Evolutionary conservation across 202 grass and related monocot species (phyloP).

Genomic region (Carex sylvatica): DNA sequence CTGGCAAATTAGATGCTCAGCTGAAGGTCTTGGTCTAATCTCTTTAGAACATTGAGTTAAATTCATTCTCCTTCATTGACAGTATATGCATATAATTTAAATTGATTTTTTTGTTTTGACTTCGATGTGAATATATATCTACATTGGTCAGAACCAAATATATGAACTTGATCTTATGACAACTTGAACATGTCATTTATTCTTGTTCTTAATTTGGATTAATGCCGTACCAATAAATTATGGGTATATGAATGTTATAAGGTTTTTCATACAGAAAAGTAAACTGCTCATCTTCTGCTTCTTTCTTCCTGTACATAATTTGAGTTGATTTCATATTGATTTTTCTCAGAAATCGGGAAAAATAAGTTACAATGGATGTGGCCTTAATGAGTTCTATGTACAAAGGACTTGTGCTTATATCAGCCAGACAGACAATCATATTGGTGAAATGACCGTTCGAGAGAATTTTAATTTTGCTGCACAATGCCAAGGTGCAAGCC

Average conservation of each 20-base stretch:
- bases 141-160: neutral
- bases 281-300: neutral
- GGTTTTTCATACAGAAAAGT: neutral
- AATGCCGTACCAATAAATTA: neutral
- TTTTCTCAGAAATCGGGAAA: constrained; percentile 45
- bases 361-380: constrained; percentile 50
- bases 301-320: neutral
- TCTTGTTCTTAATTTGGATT: neutral
- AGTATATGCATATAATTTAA: neutral
- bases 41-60: neutral
- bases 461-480: constrained; percentile 73
- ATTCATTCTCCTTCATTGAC: neutral
- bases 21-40: constrained; percentile 40
- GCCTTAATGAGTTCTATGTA: constrained; percentile 52
- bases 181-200: neutral
- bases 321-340: neutral
- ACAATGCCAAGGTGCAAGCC: constrained; percentile 63
- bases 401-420: constrained; percentile 73
- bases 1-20: constrained; percentile 58
- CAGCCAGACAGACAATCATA: constrained; percentile 71
- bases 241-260: neutral
- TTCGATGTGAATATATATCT: neutral
- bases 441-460: constrained; percentile 65
- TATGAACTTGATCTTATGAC: neutral
- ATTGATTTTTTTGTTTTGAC: neutral